Conservation (phyloP, 2,329 filamentous ascomycete genomes). For the Gnomoniopsis smithogilvyi region DNA sequence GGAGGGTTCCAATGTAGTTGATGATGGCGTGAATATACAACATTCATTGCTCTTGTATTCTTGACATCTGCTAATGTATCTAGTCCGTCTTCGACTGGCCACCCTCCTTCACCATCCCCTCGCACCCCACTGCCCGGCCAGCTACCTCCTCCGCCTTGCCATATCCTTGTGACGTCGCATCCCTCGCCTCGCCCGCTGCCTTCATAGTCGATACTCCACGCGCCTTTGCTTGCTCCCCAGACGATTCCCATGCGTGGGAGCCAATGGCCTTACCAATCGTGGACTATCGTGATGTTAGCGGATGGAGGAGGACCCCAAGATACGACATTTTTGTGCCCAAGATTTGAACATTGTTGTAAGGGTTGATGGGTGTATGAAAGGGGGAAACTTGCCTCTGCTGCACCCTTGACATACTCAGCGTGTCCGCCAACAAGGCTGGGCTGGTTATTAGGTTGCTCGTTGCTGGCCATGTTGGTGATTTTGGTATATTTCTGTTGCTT, state of each 20-base stretch:
- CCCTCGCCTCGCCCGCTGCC: constrained; percentile 52
- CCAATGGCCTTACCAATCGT: constrained; percentile 60
- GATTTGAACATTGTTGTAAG: no score
- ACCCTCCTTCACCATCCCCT: constrained; percentile 67
- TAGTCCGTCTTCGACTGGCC: constrained; percentile 38
- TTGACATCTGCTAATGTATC: not conserved
- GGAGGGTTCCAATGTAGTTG: no score
- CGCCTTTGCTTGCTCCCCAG: constrained; percentile 62
- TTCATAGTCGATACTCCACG: constrained; percentile 62
- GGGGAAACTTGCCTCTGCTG: constrained; percentile 51
- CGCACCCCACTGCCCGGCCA: constrained; percentile 62
- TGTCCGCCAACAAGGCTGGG: constrained; percentile 62
- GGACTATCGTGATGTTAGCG: constrained; percentile 35
- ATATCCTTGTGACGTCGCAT: constrained; percentile 50
- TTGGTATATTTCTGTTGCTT: not conserved
- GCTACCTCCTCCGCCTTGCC: constrained; percentile 64
- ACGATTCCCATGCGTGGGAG: constrained; percentile 59
- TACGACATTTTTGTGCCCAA: no score
- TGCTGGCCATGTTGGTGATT: constrained; percentile 13
- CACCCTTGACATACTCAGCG: constrained; percentile 67
- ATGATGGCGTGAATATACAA: no score
- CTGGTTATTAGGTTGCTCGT: constrained; percentile 32
- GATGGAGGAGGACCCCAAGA: not conserved
- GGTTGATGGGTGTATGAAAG: not conserved
- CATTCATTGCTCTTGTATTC: not conserved